A percentile compares a stretch with the other conserved stretches of the same genome.
phyloP scores from a whole-genome alignment of 306 rosid species.

The Begonia fuchsioides region DNA sequence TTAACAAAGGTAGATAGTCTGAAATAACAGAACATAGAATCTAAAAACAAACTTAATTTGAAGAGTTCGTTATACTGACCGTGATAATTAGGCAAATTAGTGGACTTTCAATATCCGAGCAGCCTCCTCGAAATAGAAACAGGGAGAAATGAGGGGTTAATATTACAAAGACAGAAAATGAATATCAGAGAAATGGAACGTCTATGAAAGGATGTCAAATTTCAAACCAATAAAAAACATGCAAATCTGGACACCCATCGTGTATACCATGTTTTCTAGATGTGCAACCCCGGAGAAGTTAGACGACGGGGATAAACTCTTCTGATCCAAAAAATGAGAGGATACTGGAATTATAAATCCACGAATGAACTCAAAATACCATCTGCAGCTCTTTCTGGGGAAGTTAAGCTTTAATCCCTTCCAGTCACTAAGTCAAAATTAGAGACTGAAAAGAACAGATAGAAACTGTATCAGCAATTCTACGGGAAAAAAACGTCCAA shows the following conservation, averaged over 20 bases:
- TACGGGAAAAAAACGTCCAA: not conserved
- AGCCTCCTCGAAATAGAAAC: conserved; percentile 24
- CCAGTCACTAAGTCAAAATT: too few species aligned
- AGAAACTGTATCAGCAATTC: not conserved
- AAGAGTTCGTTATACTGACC: conserved; percentile 34
- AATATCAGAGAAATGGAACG: too few species aligned
- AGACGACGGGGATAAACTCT: conserved; percentile 32
- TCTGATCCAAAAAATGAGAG: conserved; percentile 23
- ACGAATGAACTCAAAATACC: conserved; percentile 8
- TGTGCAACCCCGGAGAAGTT: conserved; percentile 30
- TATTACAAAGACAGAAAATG: not conserved
- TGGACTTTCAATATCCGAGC: conserved; percentile 41
- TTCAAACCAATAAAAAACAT: too few species aligned
- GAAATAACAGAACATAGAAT: too few species aligned
- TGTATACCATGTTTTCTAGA: conserved; percentile 41
- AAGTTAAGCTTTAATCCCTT: too few species aligned
- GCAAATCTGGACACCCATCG: not conserved
- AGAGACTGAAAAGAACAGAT: not conserved
- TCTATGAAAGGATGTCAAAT: too few species aligned
- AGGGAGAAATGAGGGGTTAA: not conserved
- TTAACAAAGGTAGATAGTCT: too few species aligned
- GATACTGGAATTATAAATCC: conserved; percentile 5
- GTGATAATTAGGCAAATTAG: conserved; percentile 18
- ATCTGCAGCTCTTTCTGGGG: conserved; percentile 3
- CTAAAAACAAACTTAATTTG: not conserved